These are phyloP conservation scores for Aureobasidium lini DNA, from an alignment of 2,329 filamentous ascomycete genomes.

Conservation along the genomic window DNA sequence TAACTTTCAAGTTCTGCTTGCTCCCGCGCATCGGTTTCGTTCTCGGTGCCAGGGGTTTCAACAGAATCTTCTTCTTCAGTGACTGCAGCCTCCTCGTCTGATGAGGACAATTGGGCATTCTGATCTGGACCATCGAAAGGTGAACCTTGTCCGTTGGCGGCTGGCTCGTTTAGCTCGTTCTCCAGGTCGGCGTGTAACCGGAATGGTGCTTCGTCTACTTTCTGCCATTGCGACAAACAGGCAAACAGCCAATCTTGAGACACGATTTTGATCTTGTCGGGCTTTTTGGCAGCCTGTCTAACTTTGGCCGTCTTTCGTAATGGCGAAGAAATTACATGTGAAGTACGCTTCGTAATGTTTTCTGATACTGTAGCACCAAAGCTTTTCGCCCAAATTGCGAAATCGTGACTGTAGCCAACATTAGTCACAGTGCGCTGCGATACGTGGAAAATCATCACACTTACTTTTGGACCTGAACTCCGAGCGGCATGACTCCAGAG, in stretches of 20 bases:
- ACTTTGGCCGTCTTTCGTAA: constrained; percentile 81
- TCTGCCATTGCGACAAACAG: constrained; percentile 76
- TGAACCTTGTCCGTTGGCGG: constrained; percentile 40
- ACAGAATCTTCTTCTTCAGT: constrained; percentile 30
- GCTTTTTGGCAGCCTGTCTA: constrained; percentile 70
- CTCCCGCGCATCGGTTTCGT: constrained; percentile 18
- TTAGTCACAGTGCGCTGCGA: constrained; percentile 21
- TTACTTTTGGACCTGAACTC: constrained; percentile 61
- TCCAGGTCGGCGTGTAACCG: constrained; percentile 53
- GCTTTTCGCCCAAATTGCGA: constrained; percentile 75
- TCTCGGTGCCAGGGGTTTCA: constrained; percentile 14
- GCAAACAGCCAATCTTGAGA: constrained; percentile 83
- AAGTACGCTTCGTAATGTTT: constrained; percentile 48
- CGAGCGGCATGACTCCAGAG: constrained; percentile 81
- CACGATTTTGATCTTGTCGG: constrained; percentile 75
- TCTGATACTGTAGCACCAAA: constrained; percentile 69
- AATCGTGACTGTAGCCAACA: constrained; percentile 55
- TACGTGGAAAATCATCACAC: constrained; percentile 16
- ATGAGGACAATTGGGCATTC: constrained; percentile 32
- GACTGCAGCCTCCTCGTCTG: constrained; percentile 38
- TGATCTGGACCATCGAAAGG: constrained; percentile 32
- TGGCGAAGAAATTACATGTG: constrained; percentile 66
- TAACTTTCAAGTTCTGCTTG: constrained; percentile 36
- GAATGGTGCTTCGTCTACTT: constrained; percentile 70
- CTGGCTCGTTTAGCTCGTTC: constrained; percentile 44